Conservation (phyloP, 2,329 filamentous ascomycete species). For the Lachnellula hyalina region DNA sequence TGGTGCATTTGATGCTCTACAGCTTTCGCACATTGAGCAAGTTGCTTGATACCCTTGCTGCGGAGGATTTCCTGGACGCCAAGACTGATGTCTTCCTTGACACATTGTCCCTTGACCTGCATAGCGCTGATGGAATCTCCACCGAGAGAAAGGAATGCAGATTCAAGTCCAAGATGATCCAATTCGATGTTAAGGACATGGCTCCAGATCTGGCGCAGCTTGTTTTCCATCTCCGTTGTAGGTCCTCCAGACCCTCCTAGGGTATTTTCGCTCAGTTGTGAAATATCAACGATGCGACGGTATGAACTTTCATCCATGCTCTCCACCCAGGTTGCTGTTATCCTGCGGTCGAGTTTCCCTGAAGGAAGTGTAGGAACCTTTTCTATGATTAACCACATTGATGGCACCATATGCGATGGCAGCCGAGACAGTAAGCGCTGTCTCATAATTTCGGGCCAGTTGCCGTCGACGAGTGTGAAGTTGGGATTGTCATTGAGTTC, state of each 20-base stretch:
- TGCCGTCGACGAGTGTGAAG: neutral
- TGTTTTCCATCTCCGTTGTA: slow-evolving; percentile 7
- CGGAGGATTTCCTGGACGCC: slow-evolving; percentile 19
- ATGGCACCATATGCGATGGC: slow-evolving; percentile 21
- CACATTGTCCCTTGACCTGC: slow-evolving; percentile 12
- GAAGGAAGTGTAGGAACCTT: slow-evolving; percentile 10
- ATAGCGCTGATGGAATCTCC: slow-evolving; percentile 24
- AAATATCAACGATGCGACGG: neutral
- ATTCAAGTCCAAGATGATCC: slow-evolving; percentile 9
- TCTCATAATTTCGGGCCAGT: neutral
- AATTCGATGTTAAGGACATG: slow-evolving; percentile 12
- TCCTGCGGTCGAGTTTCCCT: slow-evolving; percentile 19
- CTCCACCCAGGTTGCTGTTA: slow-evolving; percentile 7
- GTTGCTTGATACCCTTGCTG: slow-evolving; percentile 12
- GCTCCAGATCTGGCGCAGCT: slow-evolving; percentile 8
- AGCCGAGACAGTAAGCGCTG: slow-evolving; percentile 1
- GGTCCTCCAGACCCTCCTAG: neutral
- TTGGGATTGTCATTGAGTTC: neutral
- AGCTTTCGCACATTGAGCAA: slow-evolving; percentile 4
- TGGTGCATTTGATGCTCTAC: neutral
- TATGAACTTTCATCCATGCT: slow-evolving; percentile 4
- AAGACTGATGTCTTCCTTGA: slow-evolving; percentile 8
- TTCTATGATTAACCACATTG: slow-evolving; percentile 11
- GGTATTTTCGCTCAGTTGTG: neutral
- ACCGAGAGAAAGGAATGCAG: slow-evolving; percentile 17